Conservation (phyloP, 164 flowering plant genomes). For the Liriodendron chinense region DNA sequence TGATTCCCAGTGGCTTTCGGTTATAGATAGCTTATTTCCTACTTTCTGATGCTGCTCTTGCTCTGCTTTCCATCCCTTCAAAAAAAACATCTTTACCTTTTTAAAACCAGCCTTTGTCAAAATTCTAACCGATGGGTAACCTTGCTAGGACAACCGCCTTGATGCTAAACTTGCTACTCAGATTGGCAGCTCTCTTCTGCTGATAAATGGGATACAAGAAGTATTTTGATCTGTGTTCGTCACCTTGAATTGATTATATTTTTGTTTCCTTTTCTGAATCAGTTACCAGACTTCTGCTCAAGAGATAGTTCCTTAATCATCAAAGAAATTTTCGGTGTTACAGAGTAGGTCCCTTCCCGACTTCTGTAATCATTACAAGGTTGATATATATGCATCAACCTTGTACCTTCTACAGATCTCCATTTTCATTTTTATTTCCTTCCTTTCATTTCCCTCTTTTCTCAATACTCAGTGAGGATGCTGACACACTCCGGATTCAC, state of each 20-base stretch:
- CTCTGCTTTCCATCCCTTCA: background rate
- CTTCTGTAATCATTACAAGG: background rate
- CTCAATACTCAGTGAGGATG: conserved; percentile 69
- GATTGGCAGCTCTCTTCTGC: background rate
- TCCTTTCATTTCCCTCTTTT: background rate
- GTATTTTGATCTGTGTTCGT: background rate
- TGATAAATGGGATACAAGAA: background rate
- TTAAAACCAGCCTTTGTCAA: no score
- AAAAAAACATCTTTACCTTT: no score
- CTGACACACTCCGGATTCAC: conserved; percentile 67
- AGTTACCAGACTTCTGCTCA: conserved; percentile 92
- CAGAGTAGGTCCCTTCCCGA: conserved; percentile 63
- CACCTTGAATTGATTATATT: conserved; percentile 9
- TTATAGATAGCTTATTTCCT: background rate
- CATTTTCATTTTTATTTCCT: background rate
- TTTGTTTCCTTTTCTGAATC: conserved; percentile 21
- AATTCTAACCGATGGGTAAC: no score
- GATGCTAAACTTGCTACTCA: no score
- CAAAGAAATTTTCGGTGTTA: conserved; percentile 91
- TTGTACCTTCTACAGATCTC: no score
- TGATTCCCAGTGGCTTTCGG: no score
- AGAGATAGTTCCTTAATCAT: conserved; percentile 70
- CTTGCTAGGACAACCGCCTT: no score
- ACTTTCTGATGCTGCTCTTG: background rate
- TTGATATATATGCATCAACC: no score